Base-by-base conservation (phyloP, 2,329 filamentous ascomycete species). In the Neofusicoccum parvum region DNA sequence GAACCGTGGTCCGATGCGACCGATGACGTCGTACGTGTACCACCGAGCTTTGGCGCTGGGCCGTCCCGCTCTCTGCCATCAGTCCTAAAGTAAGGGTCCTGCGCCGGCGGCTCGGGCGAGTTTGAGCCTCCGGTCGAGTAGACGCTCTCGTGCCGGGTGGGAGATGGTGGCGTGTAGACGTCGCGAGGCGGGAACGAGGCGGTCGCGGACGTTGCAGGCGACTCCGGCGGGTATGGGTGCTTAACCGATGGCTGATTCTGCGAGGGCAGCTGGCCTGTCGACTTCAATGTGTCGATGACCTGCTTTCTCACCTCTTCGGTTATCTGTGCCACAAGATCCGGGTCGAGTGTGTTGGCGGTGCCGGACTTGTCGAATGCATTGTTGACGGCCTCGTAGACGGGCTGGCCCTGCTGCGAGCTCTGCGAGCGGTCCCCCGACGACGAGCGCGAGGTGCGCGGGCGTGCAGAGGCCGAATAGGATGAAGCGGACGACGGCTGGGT, bases 301-400 rank as follows among this genome's bases (percentile, higher is more conserved):
- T 76, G 77, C 67, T 74, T 80, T 70, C 81, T 81, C 39, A 83
- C 81, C 66, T 88, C 84, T 73, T 86, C 85, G 54, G 87, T 88
- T 69, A 89, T 86, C 67, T 87, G 84, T 54, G 85, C 83, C 59
- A 90, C 82, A 23, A 90, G 78, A 7, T 87, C 85, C 2, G 87
- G 87, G 60, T 87, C 84, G 12, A 90, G 77, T 45, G 82, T 80
- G 66, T 79, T 80, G 9, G 81, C 78, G 9, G 80, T 75, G 46
- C 83, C 79, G 11, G 82, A 79, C 60, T 81, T 81, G 69, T 84
- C 79, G 67, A 87, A 85, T 10, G 85, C 85, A 68, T 82, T 82
- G 69, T 80, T 83, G 69, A 88, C 83, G 39, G 85, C 86, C 70
- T 87, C 84, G 69, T 84, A 83, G 69, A 88, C 81, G 12, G 82